phyloP scores from a whole-genome alignment of 106 monocot genomes.

The Ottelia alismoides region DNA sequence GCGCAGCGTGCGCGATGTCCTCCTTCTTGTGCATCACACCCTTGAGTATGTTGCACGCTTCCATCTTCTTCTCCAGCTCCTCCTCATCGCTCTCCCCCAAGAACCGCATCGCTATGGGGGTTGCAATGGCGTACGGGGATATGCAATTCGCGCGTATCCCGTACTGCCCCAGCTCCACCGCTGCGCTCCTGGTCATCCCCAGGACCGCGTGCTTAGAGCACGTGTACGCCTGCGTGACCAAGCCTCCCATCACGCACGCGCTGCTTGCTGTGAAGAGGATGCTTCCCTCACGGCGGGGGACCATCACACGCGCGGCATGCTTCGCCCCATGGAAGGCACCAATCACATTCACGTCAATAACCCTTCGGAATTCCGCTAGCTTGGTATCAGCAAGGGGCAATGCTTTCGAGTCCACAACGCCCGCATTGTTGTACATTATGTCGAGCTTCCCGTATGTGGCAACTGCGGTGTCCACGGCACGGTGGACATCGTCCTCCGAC shows the following conservation, averaged over 20 bases:
- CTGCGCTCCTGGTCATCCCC: slow-evolving; percentile 41
- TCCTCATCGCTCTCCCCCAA: slow-evolving; percentile 12
- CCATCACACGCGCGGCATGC: too few species aligned
- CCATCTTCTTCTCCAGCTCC: slow-evolving; percentile 12
- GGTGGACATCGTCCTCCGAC: slow-evolving; percentile 37
- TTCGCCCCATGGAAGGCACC: too few species aligned
- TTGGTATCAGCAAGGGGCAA: slow-evolving; percentile 31
- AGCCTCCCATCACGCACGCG: slow-evolving; percentile 17
- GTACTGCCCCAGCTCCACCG: slow-evolving; percentile 36
- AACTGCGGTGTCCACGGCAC: slow-evolving; percentile 33
- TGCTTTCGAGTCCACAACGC: slow-evolving; percentile 17
- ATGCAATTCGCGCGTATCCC: slow-evolving; percentile 57
- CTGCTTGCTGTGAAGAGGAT: slow-evolving; percentile 39
- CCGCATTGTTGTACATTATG: too few species aligned
- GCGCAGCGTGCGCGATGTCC: slow-evolving; percentile 48
- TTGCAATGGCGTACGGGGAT: slow-evolving; percentile 37
- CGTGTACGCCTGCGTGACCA: slow-evolving; percentile 44
- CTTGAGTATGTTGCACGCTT: slow-evolving; percentile 36
- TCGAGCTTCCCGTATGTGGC: slow-evolving; percentile 48
- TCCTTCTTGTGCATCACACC: slow-evolving; percentile 31
- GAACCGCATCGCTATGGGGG: slow-evolving; percentile 24
- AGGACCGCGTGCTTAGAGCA: too few species aligned
- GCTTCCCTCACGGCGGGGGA: slow-evolving; percentile 27
- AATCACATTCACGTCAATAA: slow-evolving; percentile 35
- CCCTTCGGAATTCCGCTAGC: slow-evolving; percentile 24